phyloP scores from a whole-genome alignment of 495 filamentous ascomycete genomes.

The Penicillium samsonianum region DNA sequence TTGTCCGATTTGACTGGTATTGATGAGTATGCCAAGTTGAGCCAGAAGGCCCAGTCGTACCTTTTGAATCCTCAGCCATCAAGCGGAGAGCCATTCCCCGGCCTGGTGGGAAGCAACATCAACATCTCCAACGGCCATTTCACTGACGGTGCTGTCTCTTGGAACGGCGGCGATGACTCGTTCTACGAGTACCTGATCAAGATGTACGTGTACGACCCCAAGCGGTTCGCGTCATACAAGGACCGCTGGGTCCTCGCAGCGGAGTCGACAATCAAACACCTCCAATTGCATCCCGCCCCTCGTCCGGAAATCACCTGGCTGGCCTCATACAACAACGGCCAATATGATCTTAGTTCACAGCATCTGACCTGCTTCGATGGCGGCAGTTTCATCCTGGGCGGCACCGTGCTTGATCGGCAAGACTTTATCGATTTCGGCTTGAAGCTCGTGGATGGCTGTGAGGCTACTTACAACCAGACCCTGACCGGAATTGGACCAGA shows the following conservation, averaged over 20 bases:
- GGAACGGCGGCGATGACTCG: constrained; percentile 78
- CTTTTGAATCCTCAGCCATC: constrained; percentile 66
- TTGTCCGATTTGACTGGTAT: constrained; percentile 77
- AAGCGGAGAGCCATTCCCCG: constrained; percentile 70
- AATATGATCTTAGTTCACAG: constrained; percentile 53
- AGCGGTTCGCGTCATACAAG: constrained; percentile 61
- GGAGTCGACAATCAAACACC: constrained; percentile 71
- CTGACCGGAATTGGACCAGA: constrained; percentile 80
- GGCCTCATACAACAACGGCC: constrained; percentile 59
- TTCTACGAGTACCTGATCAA: constrained; percentile 95
- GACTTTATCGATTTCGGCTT: constrained; percentile 76
- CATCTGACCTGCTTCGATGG: constrained; percentile 84
- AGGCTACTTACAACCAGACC: constrained; percentile 69
- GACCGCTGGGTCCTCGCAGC: constrained; percentile 78
- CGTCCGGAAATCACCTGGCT: constrained; percentile 77
- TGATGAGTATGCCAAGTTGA: constrained; percentile 61
- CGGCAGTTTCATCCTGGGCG: constrained; percentile 87
- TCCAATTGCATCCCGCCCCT: constrained; percentile 68
- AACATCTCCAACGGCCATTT: constrained; percentile 66
- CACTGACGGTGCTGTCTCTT: constrained; percentile 65
- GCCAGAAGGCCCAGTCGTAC: constrained; percentile 70
- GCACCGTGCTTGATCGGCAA: constrained; percentile 61
- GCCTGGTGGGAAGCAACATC: constrained; percentile 71
- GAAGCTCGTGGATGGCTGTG: constrained; percentile 70
- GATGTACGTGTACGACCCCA: constrained; percentile 82